Evolutionary conservation across 164 flowering plant genomes (phyloP).

Genomic region (Berberis thunbergii): DNA sequence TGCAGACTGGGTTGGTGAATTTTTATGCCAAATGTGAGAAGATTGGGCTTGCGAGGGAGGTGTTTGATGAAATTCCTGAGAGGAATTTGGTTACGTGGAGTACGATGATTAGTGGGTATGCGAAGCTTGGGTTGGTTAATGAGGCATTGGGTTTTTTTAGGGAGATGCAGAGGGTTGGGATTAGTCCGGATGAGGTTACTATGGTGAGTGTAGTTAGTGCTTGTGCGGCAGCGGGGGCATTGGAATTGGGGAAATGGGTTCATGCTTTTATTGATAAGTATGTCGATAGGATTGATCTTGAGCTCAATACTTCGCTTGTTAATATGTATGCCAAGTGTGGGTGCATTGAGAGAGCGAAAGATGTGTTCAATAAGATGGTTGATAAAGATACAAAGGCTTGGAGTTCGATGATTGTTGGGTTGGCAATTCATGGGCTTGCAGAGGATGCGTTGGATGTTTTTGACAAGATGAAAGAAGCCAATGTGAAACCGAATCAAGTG

Average conservation of each 20-base stretch:
- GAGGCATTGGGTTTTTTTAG: constrained; percentile 35
- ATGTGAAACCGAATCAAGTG: constrained; percentile 37
- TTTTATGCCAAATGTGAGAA: constrained; percentile 38
- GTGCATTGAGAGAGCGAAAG: constrained; percentile 26
- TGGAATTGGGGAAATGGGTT: constrained; percentile 42
- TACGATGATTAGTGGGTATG: constrained; percentile 41
- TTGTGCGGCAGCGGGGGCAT: constrained; percentile 35
- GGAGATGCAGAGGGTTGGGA: constrained; percentile 32
- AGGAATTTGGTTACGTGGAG: constrained; percentile 37
- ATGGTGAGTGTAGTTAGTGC: constrained; percentile 42
- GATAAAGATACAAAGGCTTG: constrained; percentile 36
- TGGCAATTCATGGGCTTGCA: constrained; percentile 37
- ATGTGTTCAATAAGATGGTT: constrained; percentile 32
- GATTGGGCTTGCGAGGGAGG: constrained; percentile 19
- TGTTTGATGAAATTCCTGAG: constrained; percentile 42
- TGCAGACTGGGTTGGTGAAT: constrained; percentile 30
- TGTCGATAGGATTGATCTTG: constrained; percentile 25
- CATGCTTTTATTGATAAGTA: constrained; percentile 30
- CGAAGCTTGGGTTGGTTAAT: constrained; percentile 26
- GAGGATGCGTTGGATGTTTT: constrained; percentile 33
- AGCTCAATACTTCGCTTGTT: constrained; percentile 39
- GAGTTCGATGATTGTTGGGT: constrained; percentile 43
- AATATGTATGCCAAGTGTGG: constrained; percentile 52
- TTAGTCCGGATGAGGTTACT: constrained; percentile 39
- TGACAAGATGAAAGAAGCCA: constrained; percentile 25